Percentiles rank a stretch among this genome's conserved stretches.
Evolutionary conservation across 441 rosid genomes (phyloP).

Genomic region (Corymbia calophylla): DNA sequence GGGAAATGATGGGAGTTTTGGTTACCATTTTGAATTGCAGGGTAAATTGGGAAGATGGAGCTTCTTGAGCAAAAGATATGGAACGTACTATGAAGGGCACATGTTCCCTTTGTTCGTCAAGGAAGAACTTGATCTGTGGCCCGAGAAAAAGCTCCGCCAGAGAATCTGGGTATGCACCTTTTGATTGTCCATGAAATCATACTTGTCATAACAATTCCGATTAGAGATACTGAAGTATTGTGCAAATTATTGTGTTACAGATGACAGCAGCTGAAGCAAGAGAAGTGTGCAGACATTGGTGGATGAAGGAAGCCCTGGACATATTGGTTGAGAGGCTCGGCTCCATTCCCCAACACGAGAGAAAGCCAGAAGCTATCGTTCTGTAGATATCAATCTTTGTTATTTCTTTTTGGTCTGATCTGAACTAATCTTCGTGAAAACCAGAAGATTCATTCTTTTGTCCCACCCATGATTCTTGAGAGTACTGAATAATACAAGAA

Average conservation of each 20-base stretch:
- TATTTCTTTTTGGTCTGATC: background rate
- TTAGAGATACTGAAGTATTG: background rate
- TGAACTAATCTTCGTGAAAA: background rate
- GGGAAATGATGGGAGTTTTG: background rate
- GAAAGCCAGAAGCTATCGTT: background rate
- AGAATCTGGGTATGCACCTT: background rate
- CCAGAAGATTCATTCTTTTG: background rate
- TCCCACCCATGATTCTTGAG: background rate
- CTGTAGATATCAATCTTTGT: background rate
- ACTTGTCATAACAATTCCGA: background rate
- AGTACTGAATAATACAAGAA: background rate
- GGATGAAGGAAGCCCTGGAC: slow-evolving; percentile 2
- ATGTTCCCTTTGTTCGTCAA: background rate
- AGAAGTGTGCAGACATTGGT: background rate
- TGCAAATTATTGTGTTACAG: background rate
- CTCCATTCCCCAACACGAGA: background rate
- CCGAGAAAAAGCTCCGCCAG: background rate
- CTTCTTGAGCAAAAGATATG: background rate
- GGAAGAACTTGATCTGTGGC: background rate
- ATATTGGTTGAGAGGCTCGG: background rate
- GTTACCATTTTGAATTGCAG: background rate
- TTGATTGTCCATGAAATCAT: background rate
- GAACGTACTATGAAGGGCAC: background rate
- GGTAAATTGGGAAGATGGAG: background rate
- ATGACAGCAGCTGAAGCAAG: background rate